Conservation (phyloP, 2,329 filamentous ascomycete genomes). For the Paraphoma chrysanthemicola region DNA sequence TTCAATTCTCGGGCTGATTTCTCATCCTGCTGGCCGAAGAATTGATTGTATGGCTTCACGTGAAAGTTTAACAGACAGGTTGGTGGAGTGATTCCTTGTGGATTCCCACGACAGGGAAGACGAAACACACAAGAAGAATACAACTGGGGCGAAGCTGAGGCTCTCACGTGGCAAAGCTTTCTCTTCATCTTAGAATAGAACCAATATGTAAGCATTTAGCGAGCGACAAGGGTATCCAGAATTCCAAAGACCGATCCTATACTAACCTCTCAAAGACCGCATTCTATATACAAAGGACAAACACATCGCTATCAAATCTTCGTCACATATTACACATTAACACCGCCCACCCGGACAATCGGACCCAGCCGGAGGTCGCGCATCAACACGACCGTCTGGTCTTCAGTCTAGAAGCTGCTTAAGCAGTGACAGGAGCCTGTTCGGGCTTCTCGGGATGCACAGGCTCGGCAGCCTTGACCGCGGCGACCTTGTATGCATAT, state of each 20-base stretch:
- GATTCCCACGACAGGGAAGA: too few relatives aligned
- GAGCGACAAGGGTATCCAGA: background rate
- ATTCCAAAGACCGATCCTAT: background rate
- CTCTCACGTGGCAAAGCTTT: too few relatives aligned
- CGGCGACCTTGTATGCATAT: slow-evolving; percentile 13
- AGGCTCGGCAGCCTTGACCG: slow-evolving; percentile 4
- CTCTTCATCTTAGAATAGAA: background rate
- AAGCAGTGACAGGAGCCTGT: slow-evolving; percentile 1
- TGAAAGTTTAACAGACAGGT: too few relatives aligned
- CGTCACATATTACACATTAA: background rate
- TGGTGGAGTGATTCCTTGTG: too few relatives aligned
- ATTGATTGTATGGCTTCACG: too few relatives aligned
- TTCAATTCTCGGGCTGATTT: too few relatives aligned
- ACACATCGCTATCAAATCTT: background rate
- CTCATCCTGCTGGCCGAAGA: too few relatives aligned
- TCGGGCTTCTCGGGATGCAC: slow-evolving; percentile 14
- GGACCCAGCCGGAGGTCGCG: background rate
- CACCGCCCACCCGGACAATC: background rate
- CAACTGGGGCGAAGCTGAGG: too few relatives aligned
- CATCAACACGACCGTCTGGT: background rate
- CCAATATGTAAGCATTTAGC: background rate
- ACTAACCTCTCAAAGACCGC: background rate
- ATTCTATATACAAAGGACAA: background rate
- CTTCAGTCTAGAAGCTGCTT: background rate
- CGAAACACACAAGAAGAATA: too few relatives aligned